phyloP scores from a whole-genome alignment of 2,329 filamentous ascomycete genomes.

The Chrysoporthe deuterocubensis region DNA sequence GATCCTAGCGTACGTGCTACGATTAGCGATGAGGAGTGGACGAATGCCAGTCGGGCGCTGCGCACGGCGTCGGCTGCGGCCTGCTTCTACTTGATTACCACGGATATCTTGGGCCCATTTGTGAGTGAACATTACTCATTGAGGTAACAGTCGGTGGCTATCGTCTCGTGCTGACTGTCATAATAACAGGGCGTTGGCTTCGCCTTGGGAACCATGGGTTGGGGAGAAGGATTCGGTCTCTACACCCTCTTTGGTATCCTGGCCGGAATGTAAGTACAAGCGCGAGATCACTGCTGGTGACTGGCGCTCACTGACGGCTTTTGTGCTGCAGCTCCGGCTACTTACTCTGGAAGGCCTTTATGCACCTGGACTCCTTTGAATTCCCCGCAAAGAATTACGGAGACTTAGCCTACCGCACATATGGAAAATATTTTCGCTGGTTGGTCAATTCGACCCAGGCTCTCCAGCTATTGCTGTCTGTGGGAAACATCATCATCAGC shows the following conservation, averaged over 20 bases:
- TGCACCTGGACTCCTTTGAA: conserved; percentile 48
- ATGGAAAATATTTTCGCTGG: conserved; percentile 48
- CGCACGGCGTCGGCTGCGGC: conserved; percentile 49
- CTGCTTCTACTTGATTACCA: conserved; percentile 51
- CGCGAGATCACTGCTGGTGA: neutral
- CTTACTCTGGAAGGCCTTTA: conserved; percentile 47
- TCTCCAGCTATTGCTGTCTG: conserved; percentile 51
- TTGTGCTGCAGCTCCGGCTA: conserved; percentile 37
- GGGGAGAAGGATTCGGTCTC: conserved; percentile 46
- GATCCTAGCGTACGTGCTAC: conserved; percentile 21
- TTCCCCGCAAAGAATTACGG: conserved; percentile 51
- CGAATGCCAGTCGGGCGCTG: conserved; percentile 39
- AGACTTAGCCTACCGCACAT: conserved; percentile 50
- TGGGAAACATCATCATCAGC: conserved; percentile 53
- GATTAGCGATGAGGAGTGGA: conserved; percentile 26
- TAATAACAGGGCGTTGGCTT: conserved; percentile 36
- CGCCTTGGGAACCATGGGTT: conserved; percentile 31
- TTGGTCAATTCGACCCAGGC: conserved; percentile 51
- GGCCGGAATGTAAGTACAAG: conserved; percentile 41
- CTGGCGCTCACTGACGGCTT: neutral
- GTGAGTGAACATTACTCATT: neutral
- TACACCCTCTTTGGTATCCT: conserved; percentile 46
- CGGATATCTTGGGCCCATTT: conserved; percentile 48
- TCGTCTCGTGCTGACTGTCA: neutral
- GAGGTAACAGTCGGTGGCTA: neutral